Evolutionary conservation across 2,329 filamentous ascomycete genomes (phyloP).

Genomic region (Cordyceps militaris): DNA sequence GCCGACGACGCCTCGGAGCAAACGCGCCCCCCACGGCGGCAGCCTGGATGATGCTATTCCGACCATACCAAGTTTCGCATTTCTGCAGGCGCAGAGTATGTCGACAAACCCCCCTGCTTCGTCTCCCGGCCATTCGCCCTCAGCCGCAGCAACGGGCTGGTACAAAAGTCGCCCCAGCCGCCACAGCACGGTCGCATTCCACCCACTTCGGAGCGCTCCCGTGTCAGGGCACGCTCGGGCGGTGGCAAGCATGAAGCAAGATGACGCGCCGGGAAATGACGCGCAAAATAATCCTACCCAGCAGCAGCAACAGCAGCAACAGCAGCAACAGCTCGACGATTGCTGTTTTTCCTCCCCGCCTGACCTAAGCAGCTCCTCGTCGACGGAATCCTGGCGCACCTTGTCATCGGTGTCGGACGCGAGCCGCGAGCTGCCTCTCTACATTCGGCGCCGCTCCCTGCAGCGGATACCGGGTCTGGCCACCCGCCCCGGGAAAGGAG

Average conservation of each 20-base stretch:
- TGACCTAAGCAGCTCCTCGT: constrained; percentile 1
- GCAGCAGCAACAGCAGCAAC: too few species aligned
- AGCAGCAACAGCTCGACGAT: neutral
- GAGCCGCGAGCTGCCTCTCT: neutral
- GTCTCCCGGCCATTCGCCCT: neutral
- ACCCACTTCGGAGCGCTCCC: constrained; percentile 4
- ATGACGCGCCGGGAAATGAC: neutral
- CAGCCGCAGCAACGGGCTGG: neutral
- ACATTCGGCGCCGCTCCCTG: constrained; percentile 5
- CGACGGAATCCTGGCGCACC: constrained; percentile 4
- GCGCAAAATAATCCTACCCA: neutral
- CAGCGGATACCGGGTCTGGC: constrained; percentile 6
- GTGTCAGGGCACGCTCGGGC: constrained; percentile 10
- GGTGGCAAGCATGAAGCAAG: neutral
- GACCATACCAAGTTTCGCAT: neutral
- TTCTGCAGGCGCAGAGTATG: neutral
- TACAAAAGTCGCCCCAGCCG: constrained; percentile 5
- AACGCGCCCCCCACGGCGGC: constrained; percentile 16
- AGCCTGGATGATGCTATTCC: constrained; percentile 9
- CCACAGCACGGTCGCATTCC: constrained; percentile 7
- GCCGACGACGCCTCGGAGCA: constrained; percentile 13
- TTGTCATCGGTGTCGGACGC: neutral
- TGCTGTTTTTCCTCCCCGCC: neutral
- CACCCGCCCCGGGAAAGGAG: neutral
- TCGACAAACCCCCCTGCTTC: neutral